Base-by-base conservation (phyloP, 257 asterid genomes). In the Salvia hispanica region DNA sequence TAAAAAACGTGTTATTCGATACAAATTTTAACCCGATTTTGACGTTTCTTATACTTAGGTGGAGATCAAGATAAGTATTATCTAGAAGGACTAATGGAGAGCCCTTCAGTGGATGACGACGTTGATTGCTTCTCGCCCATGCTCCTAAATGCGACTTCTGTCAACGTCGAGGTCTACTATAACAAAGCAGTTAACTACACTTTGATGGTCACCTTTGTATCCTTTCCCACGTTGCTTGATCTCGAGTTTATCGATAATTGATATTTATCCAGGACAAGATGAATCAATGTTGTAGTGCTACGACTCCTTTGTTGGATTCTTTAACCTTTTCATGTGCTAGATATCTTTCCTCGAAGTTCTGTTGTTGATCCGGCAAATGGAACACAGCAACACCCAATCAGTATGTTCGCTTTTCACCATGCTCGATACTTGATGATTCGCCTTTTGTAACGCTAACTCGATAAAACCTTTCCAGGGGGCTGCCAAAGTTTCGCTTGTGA, bases 121-220 rank as follows among this genome's bases (percentile, higher is more conserved):
- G 83, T 87, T 44, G 96, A 91, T 79, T 94, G 99, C 83, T 91
- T 91, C 84, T 91, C 99, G 14, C 96, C 98, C 58, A 89, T 94
- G 88, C 84, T 76, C 70, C 69, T 94, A 69, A 94, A 94, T 82
- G 96, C 96, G 33, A 88, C 98, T 71, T 94, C 96, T 16, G 78
- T 94, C 82, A 88, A 91, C 72, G 79, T 85, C 51, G 98, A 91
- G 65, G 83, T 89, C 74, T 94, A 91, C 86, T 91, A 91, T 82
- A 91, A 81, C 53, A 94, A 94, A 84, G 98, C 99, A 51, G 90
- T 94, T 25, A 94, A 94, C 77, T 94, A 94, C 82, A 88, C 98
- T 37, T 73, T 94, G 93, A 85, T 94, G 99, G 96, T 94, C 78
- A 94, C 99, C 78, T 91, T 94, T 88, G 99, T 94, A 91, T 94